Percentiles rank a stretch among this genome's conserved stretches.
phyloP scores from a whole-genome alignment of 2,329 filamentous ascomycete species.

The Aspergillus calidoustus region DNA sequence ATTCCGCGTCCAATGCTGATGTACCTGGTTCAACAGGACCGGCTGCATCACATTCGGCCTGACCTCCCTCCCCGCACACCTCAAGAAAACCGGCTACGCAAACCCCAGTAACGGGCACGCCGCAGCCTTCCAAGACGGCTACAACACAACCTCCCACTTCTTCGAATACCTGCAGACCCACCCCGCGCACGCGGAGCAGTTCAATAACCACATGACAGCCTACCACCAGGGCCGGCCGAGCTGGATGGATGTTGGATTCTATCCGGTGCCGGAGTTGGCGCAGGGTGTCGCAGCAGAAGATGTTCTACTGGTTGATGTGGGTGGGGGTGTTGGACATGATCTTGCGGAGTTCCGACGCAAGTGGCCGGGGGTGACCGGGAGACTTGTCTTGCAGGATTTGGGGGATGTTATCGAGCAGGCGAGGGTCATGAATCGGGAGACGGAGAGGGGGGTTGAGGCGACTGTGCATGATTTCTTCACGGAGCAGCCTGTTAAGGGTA shows the following conservation, averaged over 20 bases:
- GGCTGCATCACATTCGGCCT: constrained; percentile 32
- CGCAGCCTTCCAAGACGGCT: constrained; percentile 33
- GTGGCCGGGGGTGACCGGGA: constrained; percentile 45
- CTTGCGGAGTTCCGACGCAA: constrained; percentile 43
- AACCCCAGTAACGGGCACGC: constrained; percentile 33
- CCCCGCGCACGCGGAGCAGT: constrained; percentile 26
- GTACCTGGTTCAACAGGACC: constrained; percentile 23
- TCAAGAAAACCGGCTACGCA: constrained; percentile 32
- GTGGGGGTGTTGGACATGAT: constrained; percentile 50
- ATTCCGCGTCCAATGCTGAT: constrained; percentile 10
- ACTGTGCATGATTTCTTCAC: constrained; percentile 55
- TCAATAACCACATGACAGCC: constrained; percentile 35
- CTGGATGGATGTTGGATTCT: constrained; percentile 40
- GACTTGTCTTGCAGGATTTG: constrained; percentile 56
- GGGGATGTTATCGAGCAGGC: constrained; percentile 40
- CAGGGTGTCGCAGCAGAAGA: constrained; percentile 15
- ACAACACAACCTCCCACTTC: constrained; percentile 31
- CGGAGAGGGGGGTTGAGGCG: constrained; percentile 25
- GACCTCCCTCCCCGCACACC: constrained; percentile 30
- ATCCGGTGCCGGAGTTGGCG: constrained; percentile 30
- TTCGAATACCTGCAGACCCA: constrained; percentile 34
- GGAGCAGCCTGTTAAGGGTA: constrained; percentile 52
- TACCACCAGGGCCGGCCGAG: constrained; percentile 34
- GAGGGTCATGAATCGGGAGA: constrained; percentile 16
- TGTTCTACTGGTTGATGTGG: constrained; percentile 49